Evolutionary conservation across 495 filamentous ascomycete species (phyloP), one percentile per base, ranked within the genome.

Genomic region (Pyronema domesticum): DNA sequence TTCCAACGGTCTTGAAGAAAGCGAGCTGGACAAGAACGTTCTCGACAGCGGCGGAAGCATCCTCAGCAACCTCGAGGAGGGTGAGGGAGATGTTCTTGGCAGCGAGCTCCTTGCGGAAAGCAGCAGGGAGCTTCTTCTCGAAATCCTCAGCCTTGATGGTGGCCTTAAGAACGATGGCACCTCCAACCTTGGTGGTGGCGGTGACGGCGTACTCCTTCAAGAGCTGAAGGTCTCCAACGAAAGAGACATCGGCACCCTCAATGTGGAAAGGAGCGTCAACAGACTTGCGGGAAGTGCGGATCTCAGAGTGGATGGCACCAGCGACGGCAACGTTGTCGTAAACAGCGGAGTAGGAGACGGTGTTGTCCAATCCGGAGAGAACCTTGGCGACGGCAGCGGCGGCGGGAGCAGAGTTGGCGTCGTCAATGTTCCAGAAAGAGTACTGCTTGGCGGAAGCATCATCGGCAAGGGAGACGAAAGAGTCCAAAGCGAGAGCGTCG

Each of bases 361-460:
- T 94, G 1, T 80, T 71, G 0, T 80, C 81, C 63, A 91, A 83
- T 44, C 72, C 71, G 8, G 88, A 81, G 36, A 96, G 72, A 4
- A 91, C 71, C 59, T 79, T 79, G 40, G 81, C 80, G 33, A 95
- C 67, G 37, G 75, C 75, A 17, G 74, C 64, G 7, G 86, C 77
- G 23, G 86, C 80, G 48, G 73, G 72, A 42, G 71, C 73, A 36
- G 81, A 77, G 1, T 69, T 67, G 19, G 86, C 89, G 64, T 78
- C 78, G 58, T 94, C 91, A 14, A 83, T 68, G 66, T 95, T 85
- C 91, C 89, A 98, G 74, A 98, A 94, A 17, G 80, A 78, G 72
- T 88, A 98, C 62, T 96, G 84, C 63, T 85, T 74, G 30, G 82
- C 78, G 51, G 76, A 62, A 35, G 67, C 63, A 40, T 65, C 67